These are phyloP conservation scores for Juncus effusus DNA, from an alignment of 176 grass and related monocot genomes.

Conservation along the genomic window DNA sequence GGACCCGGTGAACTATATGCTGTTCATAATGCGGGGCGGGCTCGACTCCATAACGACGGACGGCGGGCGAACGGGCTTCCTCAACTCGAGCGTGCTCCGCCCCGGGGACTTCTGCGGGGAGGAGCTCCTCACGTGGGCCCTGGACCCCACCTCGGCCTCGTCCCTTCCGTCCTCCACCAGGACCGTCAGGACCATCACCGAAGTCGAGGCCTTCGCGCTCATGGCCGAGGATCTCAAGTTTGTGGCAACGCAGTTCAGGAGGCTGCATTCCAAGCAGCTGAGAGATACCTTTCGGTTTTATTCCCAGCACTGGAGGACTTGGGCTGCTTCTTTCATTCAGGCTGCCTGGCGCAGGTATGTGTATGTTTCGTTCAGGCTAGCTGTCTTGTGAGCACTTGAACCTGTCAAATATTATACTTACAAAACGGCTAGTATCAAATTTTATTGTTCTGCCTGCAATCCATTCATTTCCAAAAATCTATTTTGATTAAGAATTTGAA, in stretches of 20 bases:
- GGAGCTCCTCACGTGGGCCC: conserved; percentile 95
- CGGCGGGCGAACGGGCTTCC: conserved; percentile 84
- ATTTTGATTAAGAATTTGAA: too few species aligned
- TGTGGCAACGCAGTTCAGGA: conserved; percentile 80
- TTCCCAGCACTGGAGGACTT: conserved; percentile 94
- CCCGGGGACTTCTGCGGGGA: conserved; percentile 93
- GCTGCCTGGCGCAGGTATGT: conserved; percentile 68
- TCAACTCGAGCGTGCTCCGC: conserved; percentile 67
- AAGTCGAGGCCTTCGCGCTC: conserved; percentile 88
- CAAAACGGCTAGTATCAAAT: too few species aligned
- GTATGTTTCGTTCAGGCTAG: too few species aligned
- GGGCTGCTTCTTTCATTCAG: conserved; percentile 93
- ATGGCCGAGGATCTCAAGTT: conserved; percentile 84
- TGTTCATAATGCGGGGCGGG: conserved; percentile 90
- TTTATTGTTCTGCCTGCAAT: too few species aligned
- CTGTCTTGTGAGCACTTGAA: too few species aligned
- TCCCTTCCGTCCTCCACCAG: conserved; percentile 81
- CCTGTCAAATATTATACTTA: too few species aligned
- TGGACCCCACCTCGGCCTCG: conserved; percentile 53
- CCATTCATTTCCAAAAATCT: too few species aligned
- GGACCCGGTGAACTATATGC: conserved; percentile 90
- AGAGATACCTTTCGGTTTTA: conserved; percentile 78
- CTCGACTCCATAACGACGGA: conserved; percentile 78
- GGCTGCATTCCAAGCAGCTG: conserved; percentile 84
- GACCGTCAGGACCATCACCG: conserved; percentile 72